Evolutionary conservation across 2,329 filamentous ascomycete species (phyloP), one percentile per base, ranked within the genome.

Genomic region (Akanthomyces uredinophilus): DNA sequence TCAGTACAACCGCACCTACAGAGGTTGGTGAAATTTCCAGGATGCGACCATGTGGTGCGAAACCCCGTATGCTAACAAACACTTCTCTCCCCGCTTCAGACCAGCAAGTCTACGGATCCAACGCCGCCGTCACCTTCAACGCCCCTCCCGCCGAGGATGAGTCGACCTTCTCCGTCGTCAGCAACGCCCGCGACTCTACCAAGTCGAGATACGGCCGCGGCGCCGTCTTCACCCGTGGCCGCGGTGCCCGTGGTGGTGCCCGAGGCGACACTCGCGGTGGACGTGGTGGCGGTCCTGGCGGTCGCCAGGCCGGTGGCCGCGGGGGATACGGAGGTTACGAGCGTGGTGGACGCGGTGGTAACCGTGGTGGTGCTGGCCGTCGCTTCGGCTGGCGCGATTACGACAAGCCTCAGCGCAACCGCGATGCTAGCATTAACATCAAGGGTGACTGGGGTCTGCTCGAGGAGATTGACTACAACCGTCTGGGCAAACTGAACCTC

Each of bases 341-440:
- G 71, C 86, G 86, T 72, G 87, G 89, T 53, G 89, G 87, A 39
- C 85, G 92, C 62, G 82, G 83, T 43, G 87, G 88, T 70, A 69
- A 22, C 39, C 87, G 88, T 70, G 87, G 87, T 51, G 81, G 90
- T 67, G 87, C 91, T 64, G 90, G 91, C 57, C 89, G 95, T 68
- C 87, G 95, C 69, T 97, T 97, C 72, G 95, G 95, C 74, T 98
- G 95, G 94, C 96, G 95, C 79, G 95, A 99, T 75, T 96, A 92
- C 75, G 95, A 99, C 81, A 98, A 98, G 87, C 95, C 95, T 64
- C 87, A 94, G 76, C 89, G 95, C 72, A 97, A 96, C 79, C 91
- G 95, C 64, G 95, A 99, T 79, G 90, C 94, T 13, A 96, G 92
- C 41, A 91, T 99, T 73, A 94, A 94, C 79, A 92, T 98, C 78